Evolutionary conservation across 2,329 filamentous ascomycete species (phyloP).

Genomic region (Stagonosporopsis tanaceti): DNA sequence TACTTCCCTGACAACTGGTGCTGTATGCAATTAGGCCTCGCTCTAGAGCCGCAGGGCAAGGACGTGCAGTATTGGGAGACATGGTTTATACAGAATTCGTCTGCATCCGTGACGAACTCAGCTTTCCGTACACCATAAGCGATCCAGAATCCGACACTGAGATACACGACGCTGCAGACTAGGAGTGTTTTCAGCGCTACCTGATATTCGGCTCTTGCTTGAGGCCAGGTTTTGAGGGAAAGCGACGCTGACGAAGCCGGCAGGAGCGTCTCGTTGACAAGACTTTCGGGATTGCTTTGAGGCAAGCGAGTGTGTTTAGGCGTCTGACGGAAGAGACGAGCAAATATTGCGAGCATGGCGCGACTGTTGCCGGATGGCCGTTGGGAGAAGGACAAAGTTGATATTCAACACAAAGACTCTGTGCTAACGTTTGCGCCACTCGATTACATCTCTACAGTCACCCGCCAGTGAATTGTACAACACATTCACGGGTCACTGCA

Average conservation of each 20-base stretch:
- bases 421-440: not conserved
- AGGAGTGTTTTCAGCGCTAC: slow-evolving; percentile 23
- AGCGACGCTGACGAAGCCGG: slow-evolving; percentile 12
- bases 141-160: slow-evolving; percentile 28
- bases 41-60: too few species aligned
- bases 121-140: slow-evolving; percentile 22
- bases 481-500: not conserved
- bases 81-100: slow-evolving; percentile 39
- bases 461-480: not conserved
- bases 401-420: not conserved
- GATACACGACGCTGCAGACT: slow-evolving; percentile 30
- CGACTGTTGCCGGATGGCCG: not conserved
- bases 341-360: not conserved
- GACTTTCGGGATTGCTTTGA: slow-evolving; percentile 20
- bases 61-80: slow-evolving; percentile 43
- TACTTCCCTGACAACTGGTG: slow-evolving; percentile 51
- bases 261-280: slow-evolving; percentile 27
- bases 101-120: slow-evolving; percentile 26
- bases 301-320: slow-evolving; percentile 18
- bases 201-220: not conserved
- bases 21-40: slow-evolving; percentile 19
- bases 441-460: not conserved
- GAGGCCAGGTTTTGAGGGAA: not conserved
- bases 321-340: slow-evolving; percentile 16
- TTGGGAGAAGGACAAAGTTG: not conserved